Evolutionary conservation across 2,329 filamentous ascomycete genomes (phyloP), one percentile per base, ranked within the genome.

Genomic region (Aspergillus pseudoviridinutans): DNA sequence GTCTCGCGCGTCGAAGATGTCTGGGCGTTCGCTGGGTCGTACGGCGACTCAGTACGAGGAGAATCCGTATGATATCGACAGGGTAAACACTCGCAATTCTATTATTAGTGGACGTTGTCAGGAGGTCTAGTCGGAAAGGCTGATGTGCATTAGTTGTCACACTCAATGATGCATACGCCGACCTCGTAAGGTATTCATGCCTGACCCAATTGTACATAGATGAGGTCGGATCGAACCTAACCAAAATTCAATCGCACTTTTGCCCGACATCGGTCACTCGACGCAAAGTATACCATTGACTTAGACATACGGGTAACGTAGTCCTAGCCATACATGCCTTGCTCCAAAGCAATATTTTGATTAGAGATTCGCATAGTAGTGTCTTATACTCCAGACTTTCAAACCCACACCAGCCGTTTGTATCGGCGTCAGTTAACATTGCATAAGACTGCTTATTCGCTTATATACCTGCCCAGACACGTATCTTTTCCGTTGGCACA

Each of bases 11-110:
- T 57, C 55, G 7, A 57, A 14, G 35, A 49, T 38, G 20, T 57
- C 55, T 1, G 55, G 51, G 20, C 47, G 29, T 5, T 54, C 51
- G n/a, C 20, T 54, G 5, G 51, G 35, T 22, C 46, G 38, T 8
- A 54, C 27, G 28, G 47, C 47, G 28, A 50, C 51, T 5, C 55
- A 57, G 27, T 59, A 59, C 12, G 57, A 59, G 51, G 57, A 56
- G 47, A 58, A 58, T 24, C 57, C 54, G 4, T 59, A 59, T 49
- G 57, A 59, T 35, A 59, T 59, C 47, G 54, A 56, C 17, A 46
- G 57, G 10, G 17, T 59, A 20, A 53, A 59, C 42, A 56, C 57
- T 17, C 46, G 50, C 17, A 53, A 50, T 20, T 58, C 57, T 7
- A 32, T 38, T 8, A 53, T 20, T 4, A 24, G 44, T 27, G 22